Conservation (phyloP, 1,284 basidiomycete species). For the Sparassis latifolia region DNA sequence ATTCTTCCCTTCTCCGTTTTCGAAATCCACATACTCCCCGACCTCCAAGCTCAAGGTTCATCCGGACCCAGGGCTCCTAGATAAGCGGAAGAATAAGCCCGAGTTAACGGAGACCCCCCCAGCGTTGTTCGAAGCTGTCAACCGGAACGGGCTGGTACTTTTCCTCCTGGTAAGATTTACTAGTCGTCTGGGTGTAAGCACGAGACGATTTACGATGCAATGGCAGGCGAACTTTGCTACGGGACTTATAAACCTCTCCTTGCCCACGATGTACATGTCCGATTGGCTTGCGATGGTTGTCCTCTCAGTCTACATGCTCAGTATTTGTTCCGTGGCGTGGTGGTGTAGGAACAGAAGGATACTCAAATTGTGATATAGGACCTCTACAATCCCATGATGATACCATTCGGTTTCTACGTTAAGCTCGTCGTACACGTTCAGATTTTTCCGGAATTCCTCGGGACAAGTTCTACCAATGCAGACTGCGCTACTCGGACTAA, state of each 20-base stretch:
- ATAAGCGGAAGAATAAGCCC: conserved; percentile 7
- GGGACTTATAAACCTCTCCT: conserved; percentile 77
- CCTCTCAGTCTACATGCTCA: conserved; percentile 57
- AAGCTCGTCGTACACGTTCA: not conserved
- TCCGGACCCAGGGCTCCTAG: conserved; percentile 15
- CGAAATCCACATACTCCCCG: conserved; percentile 28
- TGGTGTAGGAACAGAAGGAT: conserved; percentile 28
- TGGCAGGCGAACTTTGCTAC: conserved; percentile 82
- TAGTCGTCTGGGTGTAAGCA: no score
- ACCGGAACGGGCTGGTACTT: conserved; percentile 71
- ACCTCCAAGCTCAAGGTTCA: conserved; percentile 35
- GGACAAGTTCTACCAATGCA: no score
- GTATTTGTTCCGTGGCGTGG: conserved; percentile 61
- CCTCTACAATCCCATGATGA: not conserved
- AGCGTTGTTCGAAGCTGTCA: conserved; percentile 72
- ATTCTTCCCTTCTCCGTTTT: conserved; percentile 48
- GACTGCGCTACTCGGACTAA: no score
- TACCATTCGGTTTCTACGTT: not conserved
- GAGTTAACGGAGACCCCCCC: conserved; percentile 32
- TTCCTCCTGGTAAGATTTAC: conserved; percentile 71
- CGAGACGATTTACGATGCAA: not conserved
- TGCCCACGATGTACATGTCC: conserved; percentile 78
- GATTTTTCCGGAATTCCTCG: no score
- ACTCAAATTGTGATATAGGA: conserved; percentile 19
- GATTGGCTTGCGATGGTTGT: conserved; percentile 57